Conservation (phyloP, 2,329 filamentous ascomycete species). For the Verticillium zaregamsianum region DNA sequence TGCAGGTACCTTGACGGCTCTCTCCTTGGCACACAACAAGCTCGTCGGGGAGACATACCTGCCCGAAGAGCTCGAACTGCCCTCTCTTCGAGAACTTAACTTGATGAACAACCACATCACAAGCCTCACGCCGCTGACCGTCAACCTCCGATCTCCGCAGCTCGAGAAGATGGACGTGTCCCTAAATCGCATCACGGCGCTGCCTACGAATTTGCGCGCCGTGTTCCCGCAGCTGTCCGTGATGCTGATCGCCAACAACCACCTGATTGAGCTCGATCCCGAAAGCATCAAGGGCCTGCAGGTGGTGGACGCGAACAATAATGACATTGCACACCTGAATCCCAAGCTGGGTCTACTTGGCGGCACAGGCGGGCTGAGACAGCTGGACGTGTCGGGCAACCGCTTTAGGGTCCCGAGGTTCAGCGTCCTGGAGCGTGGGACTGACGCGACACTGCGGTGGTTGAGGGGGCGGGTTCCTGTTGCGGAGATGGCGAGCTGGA, state of each 20-base stretch:
- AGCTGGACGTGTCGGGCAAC: slow-evolving; percentile 78
- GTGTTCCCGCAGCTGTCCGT: slow-evolving; percentile 67
- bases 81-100: slow-evolving; percentile 72
- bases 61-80: slow-evolving; percentile 61
- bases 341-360: slow-evolving; percentile 75
- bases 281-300: slow-evolving; percentile 70
- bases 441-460: slow-evolving; percentile 79
- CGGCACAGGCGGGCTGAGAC: slow-evolving; percentile 54
- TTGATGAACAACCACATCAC: slow-evolving; percentile 71
- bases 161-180: slow-evolving; percentile 78
- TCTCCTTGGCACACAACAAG: slow-evolving; percentile 75
- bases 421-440: slow-evolving; percentile 80
- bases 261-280: slow-evolving; percentile 67
- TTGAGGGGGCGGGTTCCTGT: slow-evolving; percentile 70
- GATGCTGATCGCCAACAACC: slow-evolving; percentile 75
- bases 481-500: slow-evolving; percentile 55
- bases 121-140: slow-evolving; percentile 61
- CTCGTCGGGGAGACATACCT: slow-evolving; percentile 63
- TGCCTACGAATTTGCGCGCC: slow-evolving; percentile 60
- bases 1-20: slow-evolving; percentile 62
- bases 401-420: slow-evolving; percentile 83
- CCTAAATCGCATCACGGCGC: slow-evolving; percentile 70
- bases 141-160: slow-evolving; percentile 65
- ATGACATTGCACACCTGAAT: slow-evolving; percentile 78
- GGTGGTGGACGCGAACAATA: slow-evolving; percentile 76